Base-by-base conservation (phyloP, 1,284 basidiomycete species). In the Porodaedalea pini region DNA sequence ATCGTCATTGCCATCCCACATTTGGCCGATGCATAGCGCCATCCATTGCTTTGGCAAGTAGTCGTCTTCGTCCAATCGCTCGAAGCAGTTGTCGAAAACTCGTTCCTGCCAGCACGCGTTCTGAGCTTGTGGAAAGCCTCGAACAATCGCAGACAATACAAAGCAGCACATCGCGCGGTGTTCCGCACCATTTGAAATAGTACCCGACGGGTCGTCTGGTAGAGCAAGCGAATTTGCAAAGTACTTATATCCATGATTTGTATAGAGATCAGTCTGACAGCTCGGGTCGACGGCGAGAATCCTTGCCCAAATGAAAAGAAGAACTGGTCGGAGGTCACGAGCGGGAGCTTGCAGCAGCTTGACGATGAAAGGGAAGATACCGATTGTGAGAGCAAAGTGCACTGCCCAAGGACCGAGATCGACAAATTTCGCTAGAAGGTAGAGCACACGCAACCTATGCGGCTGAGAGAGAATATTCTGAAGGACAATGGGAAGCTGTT, bases 141-240 rank as follows among this genome's bases (percentile, higher is more conserved):
- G 87, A 56, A 91, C 90, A 59, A 98, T 87, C 27, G 94, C 88
- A n/a, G 91, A 83, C 21, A 99, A 84, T 65, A 98, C 95, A 73
- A 98, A 99, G 0, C 94, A 93, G 68, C 95, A 99, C 96, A 99
- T 99, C 0, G 96, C 96, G 59, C 94, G 92, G 71, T 99, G 95
- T 71, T 99, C 96, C 13, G 92, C 92, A 51, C 88, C 86, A 71
- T 99, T 98, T 0, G 94, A 93, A 27, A 98, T 84, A 25, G 77
- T 73, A 19, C 71, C 67, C 19, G 67, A 65, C 23, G 72, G 67
- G 54, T 89, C 83, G 50, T 84, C 85, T 54, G 77, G 79, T 31
- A 85, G 76, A 1, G 84, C 82, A 11, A 96, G 79, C 31, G 95
- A 82, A 41, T 85, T 84, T 15, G 92, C 86, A 67, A 98, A 98